These are phyloP conservation scores for Leishmania mexicana DNA, from an alignment of 208 protist species.

Conservation along the genomic window DNA sequence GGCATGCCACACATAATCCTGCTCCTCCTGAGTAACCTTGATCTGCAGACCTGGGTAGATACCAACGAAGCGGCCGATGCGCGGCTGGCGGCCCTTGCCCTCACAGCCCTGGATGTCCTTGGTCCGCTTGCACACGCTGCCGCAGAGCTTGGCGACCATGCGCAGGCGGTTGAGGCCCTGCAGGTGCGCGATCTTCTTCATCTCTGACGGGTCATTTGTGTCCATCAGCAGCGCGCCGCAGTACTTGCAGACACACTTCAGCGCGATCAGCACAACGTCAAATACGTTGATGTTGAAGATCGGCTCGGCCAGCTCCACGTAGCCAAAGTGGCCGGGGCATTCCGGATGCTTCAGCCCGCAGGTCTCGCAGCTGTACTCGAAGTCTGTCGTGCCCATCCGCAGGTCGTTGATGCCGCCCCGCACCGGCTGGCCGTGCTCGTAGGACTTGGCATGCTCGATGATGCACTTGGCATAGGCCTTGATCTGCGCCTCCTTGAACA, in stretches of 20 bases:
- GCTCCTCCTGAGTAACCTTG: constrained; percentile 73
- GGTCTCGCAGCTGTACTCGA: constrained; percentile 84
- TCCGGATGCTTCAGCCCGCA: constrained; percentile 81
- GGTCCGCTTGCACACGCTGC: constrained; percentile 59
- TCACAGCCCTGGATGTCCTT: constrained; percentile 57
- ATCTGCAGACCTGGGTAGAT: constrained; percentile 82
- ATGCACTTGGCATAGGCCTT: constrained; percentile 88
- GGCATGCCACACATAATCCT: constrained; percentile 73
- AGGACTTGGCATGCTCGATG: constrained; percentile 86
- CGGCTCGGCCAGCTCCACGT: constrained; percentile 97
- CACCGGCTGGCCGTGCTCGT: constrained; percentile 78
- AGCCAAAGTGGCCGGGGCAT: constrained; percentile 99
- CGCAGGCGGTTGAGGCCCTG: constrained; percentile 76
- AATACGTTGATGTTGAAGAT: constrained; percentile 98
- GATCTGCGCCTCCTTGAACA: constrained; percentile 89
- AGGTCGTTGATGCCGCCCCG: constrained; percentile 89
- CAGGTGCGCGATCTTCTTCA: constrained; percentile 58
- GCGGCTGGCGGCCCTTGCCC: constrained; percentile 82
- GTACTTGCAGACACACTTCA: constrained; percentile 98
- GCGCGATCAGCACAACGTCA: constrained; percentile 91
- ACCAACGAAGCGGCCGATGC: constrained; percentile 67
- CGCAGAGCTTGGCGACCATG: constrained; percentile 70
- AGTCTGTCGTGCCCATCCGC: constrained; percentile 89
- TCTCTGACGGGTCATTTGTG: constrained; percentile 42
- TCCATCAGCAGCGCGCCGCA: constrained; percentile 94